Evolutionary conservation across 345 rosid genomes (phyloP).

Genomic region (Salix exigua): DNA sequence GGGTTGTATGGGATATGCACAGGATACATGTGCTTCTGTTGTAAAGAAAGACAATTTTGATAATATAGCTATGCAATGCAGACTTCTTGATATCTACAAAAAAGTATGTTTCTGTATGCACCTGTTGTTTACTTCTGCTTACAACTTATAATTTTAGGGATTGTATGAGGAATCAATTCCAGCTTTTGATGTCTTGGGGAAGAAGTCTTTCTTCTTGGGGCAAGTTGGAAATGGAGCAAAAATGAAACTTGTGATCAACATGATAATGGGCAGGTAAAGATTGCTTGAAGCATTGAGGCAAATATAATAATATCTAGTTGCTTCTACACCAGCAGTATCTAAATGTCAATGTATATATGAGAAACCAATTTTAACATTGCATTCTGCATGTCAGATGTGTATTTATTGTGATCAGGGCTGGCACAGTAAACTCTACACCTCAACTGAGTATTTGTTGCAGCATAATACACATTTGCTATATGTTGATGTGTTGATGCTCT

Average conservation of each 20-base stretch:
- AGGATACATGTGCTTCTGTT: neutral
- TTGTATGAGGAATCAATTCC: constrained; percentile 69
- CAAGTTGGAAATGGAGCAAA: constrained; percentile 91
- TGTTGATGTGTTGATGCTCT: neutral
- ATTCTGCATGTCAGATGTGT: neutral
- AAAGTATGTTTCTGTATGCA: neutral
- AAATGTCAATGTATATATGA: neutral
- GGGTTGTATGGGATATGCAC: neutral
- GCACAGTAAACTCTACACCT: neutral
- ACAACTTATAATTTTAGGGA: constrained; percentile 32
- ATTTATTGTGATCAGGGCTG: neutral
- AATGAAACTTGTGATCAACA: constrained; percentile 91
- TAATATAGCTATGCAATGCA: neutral
- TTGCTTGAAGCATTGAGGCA: neutral
- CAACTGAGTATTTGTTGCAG: too few relatives aligned
- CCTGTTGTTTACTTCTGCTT: constrained; percentile 7
- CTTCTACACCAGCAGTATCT: neutral
- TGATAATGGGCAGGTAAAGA: constrained; percentile 94
- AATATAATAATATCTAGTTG: too few relatives aligned
- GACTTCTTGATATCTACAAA: neutral
- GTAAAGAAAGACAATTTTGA: neutral
- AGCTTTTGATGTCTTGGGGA: constrained; percentile 81
- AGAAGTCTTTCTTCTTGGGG: constrained; percentile 84
- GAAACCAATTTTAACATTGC: neutral
- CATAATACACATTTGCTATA: too few relatives aligned